Evolutionary conservation across 2,329 filamentous ascomycete species (phyloP).

Genomic region (Trichoderma polysporum): DNA sequence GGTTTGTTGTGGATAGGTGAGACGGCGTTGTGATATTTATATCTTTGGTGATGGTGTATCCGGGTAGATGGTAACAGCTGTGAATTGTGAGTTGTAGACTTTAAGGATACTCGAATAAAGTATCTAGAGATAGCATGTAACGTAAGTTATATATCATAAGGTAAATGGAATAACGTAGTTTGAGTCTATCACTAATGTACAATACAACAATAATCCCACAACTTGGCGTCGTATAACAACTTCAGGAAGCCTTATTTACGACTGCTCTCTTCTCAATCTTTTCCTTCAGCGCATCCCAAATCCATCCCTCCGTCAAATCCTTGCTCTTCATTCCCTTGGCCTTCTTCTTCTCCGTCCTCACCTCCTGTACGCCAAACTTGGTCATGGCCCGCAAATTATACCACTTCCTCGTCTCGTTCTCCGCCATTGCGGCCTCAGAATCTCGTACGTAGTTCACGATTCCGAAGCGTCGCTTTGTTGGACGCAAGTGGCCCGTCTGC

Average conservation of each 20-base stretch:
- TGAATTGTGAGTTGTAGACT: not conserved
- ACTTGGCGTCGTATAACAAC: not conserved
- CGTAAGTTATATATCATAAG: not conserved
- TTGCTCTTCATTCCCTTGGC: conserved; percentile 25
- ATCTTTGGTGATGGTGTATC: not conserved
- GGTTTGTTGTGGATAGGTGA: not conserved
- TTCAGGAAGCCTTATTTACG: not conserved
- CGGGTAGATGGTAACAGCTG: not conserved
- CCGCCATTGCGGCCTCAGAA: conserved; percentile 31
- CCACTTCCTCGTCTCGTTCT: conserved; percentile 40
- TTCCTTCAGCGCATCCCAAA: conserved; percentile 42
- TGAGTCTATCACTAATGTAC: not conserved
- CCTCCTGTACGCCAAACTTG: conserved; percentile 41
- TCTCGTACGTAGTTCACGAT: conserved; percentile 42
- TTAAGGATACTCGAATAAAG: too few species aligned
- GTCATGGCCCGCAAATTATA: conserved; percentile 42
- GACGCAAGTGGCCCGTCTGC: conserved; percentile 39
- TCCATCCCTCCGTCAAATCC: conserved; percentile 40
- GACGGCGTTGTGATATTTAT: not conserved
- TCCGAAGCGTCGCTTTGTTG: conserved; percentile 36
- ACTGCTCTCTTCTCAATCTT: conserved; percentile 31
- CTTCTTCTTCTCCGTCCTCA: conserved; percentile 19
- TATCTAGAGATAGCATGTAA: too few species aligned
- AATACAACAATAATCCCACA: not conserved
- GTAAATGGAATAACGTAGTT: not conserved